These are phyloP conservation scores for Ulmus americana DNA, from an alignment of 331 rosid species.

Conservation along the genomic window DNA sequence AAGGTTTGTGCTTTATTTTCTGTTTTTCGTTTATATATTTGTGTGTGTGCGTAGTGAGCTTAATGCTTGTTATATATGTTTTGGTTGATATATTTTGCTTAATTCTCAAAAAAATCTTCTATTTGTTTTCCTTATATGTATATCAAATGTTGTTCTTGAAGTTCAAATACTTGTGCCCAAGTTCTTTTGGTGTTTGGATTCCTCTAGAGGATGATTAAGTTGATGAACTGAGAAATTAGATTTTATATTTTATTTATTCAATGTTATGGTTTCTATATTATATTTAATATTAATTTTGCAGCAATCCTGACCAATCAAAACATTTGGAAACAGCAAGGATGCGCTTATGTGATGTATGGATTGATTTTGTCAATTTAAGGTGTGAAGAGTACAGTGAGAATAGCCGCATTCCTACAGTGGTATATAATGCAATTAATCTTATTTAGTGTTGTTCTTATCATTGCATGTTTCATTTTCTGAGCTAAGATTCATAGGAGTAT, in stretches of 20 bases:
- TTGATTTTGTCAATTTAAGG: conserved; percentile 85
- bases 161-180: too few relatives aligned
- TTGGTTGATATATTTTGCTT: neutral
- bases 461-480: neutral
- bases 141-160: neutral
- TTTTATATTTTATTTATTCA: neutral
- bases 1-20: conserved; percentile 31
- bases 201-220: neutral
- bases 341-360: conserved; percentile 72
- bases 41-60: too few relatives aligned
- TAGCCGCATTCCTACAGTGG: conserved; percentile 91
- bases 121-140: neutral
- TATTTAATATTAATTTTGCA: conserved; percentile 31
- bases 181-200: neutral
- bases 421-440: conserved; percentile 18
- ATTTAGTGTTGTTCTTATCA: neutral
- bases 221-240: neutral
- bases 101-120: neutral
- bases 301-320: conserved; percentile 93
- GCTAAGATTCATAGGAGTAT: neutral
- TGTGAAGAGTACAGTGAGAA: conserved; percentile 79
- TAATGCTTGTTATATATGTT: too few relatives aligned
- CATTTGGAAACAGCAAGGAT: conserved; percentile 96
- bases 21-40: neutral
- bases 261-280: neutral